Conservation (phyloP, 768 basidiomycete species). For the Phanerochaete carnosa region DNA sequence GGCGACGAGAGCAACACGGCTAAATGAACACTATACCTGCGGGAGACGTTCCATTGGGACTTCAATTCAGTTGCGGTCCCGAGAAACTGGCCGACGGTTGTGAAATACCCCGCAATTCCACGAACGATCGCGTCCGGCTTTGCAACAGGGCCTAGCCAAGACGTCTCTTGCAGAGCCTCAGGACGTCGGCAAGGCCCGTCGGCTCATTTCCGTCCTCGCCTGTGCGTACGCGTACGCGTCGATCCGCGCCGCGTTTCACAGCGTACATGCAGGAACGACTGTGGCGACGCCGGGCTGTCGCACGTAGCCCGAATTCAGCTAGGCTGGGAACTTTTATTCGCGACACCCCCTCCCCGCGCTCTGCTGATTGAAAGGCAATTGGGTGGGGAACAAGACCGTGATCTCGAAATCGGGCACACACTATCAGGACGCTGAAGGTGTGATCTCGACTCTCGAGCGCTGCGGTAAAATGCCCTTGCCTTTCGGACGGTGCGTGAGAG, state of each 20-base stretch:
- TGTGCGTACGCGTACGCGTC: neutral
- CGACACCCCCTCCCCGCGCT: neutral
- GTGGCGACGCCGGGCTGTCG: neutral
- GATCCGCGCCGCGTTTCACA: neutral
- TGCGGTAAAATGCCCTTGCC: neutral
- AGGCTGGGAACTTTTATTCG: neutral
- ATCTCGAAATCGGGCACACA: no score
- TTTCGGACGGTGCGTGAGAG: neutral
- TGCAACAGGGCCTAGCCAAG: neutral
- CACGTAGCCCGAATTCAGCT: neutral
- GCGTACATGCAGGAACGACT: neutral
- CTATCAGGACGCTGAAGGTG: no score
- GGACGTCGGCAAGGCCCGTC: neutral
- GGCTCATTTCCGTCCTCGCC: neutral
- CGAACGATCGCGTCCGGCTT: neutral
- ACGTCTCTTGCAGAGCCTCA: neutral
- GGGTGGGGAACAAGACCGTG: no score
- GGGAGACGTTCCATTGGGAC: no score
- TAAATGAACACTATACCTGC: neutral
- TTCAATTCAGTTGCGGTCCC: neutral
- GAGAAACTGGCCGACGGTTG: neutral
- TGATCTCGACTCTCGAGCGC: neutral
- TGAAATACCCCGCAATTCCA: neutral
- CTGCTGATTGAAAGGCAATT: no score
- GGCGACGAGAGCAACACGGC: neutral